Evolutionary conservation across 164 flowering plant genomes (phyloP).

Genomic region (Vitis rotundifolia): DNA sequence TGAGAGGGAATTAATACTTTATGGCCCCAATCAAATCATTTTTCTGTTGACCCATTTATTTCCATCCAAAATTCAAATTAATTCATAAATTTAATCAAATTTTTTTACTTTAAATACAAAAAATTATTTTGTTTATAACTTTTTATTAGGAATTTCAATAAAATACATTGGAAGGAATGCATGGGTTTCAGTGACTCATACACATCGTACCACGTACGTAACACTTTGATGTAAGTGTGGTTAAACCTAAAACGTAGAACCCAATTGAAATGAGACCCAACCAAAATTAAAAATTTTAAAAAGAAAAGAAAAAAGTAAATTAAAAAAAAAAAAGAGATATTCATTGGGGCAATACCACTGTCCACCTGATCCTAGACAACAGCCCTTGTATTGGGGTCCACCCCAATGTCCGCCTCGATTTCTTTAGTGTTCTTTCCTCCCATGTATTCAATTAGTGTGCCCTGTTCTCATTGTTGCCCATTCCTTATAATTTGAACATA

Average conservation of each 20-base stretch:
- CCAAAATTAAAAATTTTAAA: not conserved
- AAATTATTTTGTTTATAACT: too few relatives aligned
- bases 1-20: too few relatives aligned
- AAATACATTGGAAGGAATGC: conserved; percentile 5
- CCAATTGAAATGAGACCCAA: not conserved
- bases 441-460: too few relatives aligned
- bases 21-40: not conserved
- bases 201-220: conserved; percentile 33
- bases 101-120: too few relatives aligned
- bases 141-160: too few relatives aligned
- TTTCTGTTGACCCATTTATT: not conserved
- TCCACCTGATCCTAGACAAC: conserved; percentile 47
- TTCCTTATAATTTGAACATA: not conserved
- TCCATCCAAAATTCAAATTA: not conserved
- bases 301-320: not conserved
- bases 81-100: not conserved
- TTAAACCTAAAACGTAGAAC: not conserved
- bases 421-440: conserved; percentile 7
- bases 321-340: not conserved
- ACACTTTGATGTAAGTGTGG: conserved; percentile 8
- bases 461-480: too few relatives aligned
- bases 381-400: conserved; percentile 24
- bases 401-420: not conserved
- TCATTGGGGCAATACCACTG: conserved; percentile 26
- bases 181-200: conserved; percentile 34